Evolutionary conservation across 2,329 filamentous ascomycete species (phyloP).

Genomic region (Aureobasidium leucospermi): DNA sequence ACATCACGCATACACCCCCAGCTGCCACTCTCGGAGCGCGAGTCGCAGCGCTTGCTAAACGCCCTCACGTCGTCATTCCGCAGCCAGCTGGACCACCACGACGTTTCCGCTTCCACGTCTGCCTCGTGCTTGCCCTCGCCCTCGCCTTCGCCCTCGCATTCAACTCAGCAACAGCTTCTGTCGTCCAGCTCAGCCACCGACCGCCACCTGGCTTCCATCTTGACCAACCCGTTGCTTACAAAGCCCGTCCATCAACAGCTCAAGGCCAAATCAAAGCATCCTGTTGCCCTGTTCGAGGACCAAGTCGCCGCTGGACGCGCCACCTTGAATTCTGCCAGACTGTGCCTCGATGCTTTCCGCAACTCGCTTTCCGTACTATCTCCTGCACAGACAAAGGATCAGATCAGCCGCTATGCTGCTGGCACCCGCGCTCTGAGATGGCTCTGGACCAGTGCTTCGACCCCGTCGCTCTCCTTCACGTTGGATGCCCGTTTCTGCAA

Average conservation of each 20-base stretch:
- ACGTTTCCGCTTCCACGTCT: constrained; percentile 17
- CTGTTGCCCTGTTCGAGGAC: constrained; percentile 34
- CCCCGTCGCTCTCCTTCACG: constrained; percentile 18
- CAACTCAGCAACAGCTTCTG: background rate
- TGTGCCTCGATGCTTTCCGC: constrained; percentile 31
- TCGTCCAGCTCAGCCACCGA: constrained; percentile 25
- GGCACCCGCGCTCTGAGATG: constrained; percentile 25
- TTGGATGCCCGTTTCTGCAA: constrained; percentile 19
- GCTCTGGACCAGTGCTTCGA: constrained; percentile 22
- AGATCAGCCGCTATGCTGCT: constrained; percentile 18
- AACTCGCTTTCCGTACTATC: constrained; percentile 17
- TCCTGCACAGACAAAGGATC: constrained; percentile 13
- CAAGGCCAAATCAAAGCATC: constrained; percentile 26
- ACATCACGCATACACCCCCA: constrained; percentile 47
- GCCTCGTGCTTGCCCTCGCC: background rate
- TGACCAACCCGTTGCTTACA: constrained; percentile 44
- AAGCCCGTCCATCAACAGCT: constrained; percentile 20
- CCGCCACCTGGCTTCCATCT: constrained; percentile 42
- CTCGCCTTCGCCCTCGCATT: background rate
- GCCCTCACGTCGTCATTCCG: constrained; percentile 58
- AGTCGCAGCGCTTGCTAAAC: constrained; percentile 53
- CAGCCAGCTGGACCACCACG: constrained; percentile 50
- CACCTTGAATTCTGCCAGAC: constrained; percentile 29
- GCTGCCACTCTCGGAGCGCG: constrained; percentile 47
- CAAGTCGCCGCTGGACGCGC: constrained; percentile 33